Evolutionary conservation across 805 yeast genomes (phyloP).

Genomic region (Candida pseudofarinosa): DNA sequence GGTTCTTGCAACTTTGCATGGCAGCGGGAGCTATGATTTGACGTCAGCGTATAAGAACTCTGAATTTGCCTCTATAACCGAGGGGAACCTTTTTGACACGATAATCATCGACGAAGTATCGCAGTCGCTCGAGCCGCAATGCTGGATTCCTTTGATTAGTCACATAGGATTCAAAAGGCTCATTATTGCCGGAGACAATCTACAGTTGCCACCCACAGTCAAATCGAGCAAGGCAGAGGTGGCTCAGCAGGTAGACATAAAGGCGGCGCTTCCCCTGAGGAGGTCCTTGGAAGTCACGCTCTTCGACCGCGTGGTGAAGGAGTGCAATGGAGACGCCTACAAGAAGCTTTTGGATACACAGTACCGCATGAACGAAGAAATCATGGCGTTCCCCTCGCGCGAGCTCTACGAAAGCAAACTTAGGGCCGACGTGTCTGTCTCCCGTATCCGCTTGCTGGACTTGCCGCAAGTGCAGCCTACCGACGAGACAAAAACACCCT

Average conservation of each 20-base stretch:
- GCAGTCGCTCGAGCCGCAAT: constrained; percentile 89
- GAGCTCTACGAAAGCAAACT: constrained; percentile 62
- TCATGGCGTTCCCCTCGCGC: constrained; percentile 75
- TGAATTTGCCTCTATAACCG: constrained; percentile 11
- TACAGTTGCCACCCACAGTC: constrained; percentile 88
- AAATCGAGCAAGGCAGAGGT: constrained; percentile 44
- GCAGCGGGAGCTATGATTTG: constrained; percentile 72
- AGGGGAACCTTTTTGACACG: constrained; percentile 58
- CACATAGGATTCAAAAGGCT: constrained; percentile 56
- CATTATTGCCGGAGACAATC: constrained; percentile 88
- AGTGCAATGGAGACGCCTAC: constrained; percentile 41
- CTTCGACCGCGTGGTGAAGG: constrained; percentile 68
- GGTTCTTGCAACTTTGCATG: constrained; percentile 81
- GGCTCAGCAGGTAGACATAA: not conserved
- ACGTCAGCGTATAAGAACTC: constrained; percentile 44
- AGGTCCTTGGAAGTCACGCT: constrained; percentile 61
- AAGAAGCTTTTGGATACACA: constrained; percentile 67
- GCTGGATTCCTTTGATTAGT: constrained; percentile 87
- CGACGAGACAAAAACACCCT: constrained; percentile 54
- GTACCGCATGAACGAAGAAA: constrained; percentile 78
- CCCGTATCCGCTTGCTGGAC: constrained; percentile 49
- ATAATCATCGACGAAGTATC: constrained; percentile 93
- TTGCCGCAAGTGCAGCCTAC: constrained; percentile 40
- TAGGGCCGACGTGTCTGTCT: constrained; percentile 59
- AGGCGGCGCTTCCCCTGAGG: constrained; percentile 20